Percentiles rank a stretch among this genome's conserved stretches.
Conservation (phyloP, 2,329 filamentous ascomycete genomes). For the Botryotinia narcissicola region DNA sequence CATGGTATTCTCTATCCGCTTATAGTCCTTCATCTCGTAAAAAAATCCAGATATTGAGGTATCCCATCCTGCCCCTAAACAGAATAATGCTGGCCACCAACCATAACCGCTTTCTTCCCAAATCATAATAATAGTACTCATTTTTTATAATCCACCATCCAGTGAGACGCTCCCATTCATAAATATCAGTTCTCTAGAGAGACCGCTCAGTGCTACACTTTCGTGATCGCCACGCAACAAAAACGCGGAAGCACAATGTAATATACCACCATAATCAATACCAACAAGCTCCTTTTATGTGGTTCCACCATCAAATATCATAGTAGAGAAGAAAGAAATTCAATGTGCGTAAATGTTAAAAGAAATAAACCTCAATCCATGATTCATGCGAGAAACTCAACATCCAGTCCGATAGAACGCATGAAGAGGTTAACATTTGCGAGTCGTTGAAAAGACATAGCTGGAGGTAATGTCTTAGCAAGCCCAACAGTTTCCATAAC, state of each 20-base stretch:
- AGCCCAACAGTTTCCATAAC: conserved; percentile 93
- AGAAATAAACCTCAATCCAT: background rate
- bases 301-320: conserved; percentile 15
- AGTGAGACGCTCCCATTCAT: conserved; percentile 17
- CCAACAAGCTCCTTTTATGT: conserved; percentile 5
- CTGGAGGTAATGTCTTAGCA: conserved; percentile 82
- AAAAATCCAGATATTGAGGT: background rate
- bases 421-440: conserved; percentile 97
- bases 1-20: background rate
- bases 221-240: conserved; percentile 13
- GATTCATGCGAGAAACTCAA: conserved; percentile 57
- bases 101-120: background rate
- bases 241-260: conserved; percentile 9
- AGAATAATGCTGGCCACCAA: background rate
- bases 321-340: conserved; percentile 15
- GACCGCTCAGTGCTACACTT: background rate
- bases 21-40: background rate
- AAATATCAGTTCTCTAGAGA: background rate
- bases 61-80: conserved; percentile 2
- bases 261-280: conserved; percentile 16
- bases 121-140: conserved; percentile 17
- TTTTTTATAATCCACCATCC: conserved; percentile 1
- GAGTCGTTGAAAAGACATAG: conserved; percentile 79
- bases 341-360: conserved; percentile 12
- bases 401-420: conserved; percentile 97